A percentile compares a stretch with the other conserved stretches of the same genome.
These are phyloP conservation scores for Metarhizium sp. DNA, from an alignment of 2,329 filamentous ascomycete genomes.

Conservation along the genomic window DNA sequence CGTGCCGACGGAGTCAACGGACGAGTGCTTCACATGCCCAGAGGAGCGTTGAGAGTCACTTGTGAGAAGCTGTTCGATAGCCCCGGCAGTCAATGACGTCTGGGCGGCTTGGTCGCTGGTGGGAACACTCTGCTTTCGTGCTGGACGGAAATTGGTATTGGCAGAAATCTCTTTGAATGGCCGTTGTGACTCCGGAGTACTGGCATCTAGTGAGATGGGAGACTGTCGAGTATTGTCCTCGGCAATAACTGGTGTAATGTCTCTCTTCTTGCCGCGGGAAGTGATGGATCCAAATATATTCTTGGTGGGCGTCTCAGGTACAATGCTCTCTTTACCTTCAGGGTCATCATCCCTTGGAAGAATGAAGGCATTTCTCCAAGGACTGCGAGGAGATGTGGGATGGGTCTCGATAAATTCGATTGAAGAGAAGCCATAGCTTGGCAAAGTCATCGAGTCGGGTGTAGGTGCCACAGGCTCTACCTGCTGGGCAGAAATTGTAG, in stretches of 20 bases:
- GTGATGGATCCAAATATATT: slow-evolving; percentile 33
- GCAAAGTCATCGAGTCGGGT: slow-evolving; percentile 18
- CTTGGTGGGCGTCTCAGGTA: slow-evolving; percentile 30
- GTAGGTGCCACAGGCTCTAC: slow-evolving; percentile 24
- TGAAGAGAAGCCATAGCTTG: slow-evolving; percentile 23
- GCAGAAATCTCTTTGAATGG: slow-evolving; percentile 55
- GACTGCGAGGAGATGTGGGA: slow-evolving; percentile 38
- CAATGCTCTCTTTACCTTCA: slow-evolving; percentile 18
- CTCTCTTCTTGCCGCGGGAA: slow-evolving; percentile 33
- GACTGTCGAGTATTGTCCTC: slow-evolving; percentile 56
- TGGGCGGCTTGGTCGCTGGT: slow-evolving; percentile 68
- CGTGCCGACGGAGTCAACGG: slow-evolving; percentile 23
- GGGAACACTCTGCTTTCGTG: slow-evolving; percentile 28
- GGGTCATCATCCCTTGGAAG: slow-evolving; percentile 37
- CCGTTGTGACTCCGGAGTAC: slow-evolving; percentile 45
- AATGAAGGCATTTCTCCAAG: slow-evolving; percentile 46
- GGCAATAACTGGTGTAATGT: slow-evolving; percentile 41
- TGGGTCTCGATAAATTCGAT: slow-evolving; percentile 31
- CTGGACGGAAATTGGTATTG: slow-evolving; percentile 37
- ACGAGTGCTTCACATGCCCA: slow-evolving; percentile 27
- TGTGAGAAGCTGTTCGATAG: slow-evolving; percentile 68
- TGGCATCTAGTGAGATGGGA: slow-evolving; percentile 28
- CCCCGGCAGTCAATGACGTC: slow-evolving; percentile 71
- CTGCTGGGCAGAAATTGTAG: slow-evolving; percentile 24
- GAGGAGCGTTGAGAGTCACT: slow-evolving; percentile 19